These are phyloP conservation scores for Phylloboletellus chloephorus DNA, from an alignment of 1,284 basidiomycete genomes.

Conservation along the genomic window DNA sequence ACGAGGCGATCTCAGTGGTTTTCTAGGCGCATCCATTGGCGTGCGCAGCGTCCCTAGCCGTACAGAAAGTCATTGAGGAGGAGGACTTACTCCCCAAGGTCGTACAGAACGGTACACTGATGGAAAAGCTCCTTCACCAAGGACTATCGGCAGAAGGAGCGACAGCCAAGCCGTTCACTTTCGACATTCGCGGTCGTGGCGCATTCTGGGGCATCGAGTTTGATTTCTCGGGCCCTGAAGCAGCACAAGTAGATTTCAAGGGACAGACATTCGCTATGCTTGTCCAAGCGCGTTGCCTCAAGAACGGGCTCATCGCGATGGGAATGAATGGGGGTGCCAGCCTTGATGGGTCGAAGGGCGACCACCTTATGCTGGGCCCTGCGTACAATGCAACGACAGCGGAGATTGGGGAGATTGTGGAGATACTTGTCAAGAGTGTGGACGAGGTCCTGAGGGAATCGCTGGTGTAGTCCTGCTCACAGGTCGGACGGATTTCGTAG, in stretches of 20 bases:
- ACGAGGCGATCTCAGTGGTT: constrained; percentile 9
- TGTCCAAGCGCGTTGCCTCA: constrained; percentile 59
- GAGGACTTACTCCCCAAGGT: constrained; percentile 69
- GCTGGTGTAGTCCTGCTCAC: constrained; percentile 9
- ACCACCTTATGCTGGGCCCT: constrained; percentile 65
- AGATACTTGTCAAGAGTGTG: constrained; percentile 55
- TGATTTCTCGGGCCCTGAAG: constrained; percentile 48
- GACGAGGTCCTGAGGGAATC: constrained; percentile 52
- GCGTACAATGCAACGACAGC: constrained; percentile 68
- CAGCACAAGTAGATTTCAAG: constrained; percentile 44
- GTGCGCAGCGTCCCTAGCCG: constrained; percentile 74
- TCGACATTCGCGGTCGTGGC: constrained; percentile 74
- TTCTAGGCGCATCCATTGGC: constrained; percentile 63
- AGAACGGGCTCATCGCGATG: constrained; percentile 64
- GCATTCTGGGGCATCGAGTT: constrained; percentile 83
- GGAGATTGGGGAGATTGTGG: constrained; percentile 62
- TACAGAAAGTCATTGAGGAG: constrained; percentile 64
- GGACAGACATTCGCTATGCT: constrained; percentile 52
- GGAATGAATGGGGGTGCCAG: constrained; percentile 67
- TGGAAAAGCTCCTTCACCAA: constrained; percentile 51
- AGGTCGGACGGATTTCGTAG: constrained; percentile 1
- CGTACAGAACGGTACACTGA: constrained; percentile 55
- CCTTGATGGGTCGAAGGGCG: constrained; percentile 64
- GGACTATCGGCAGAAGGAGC: constrained; percentile 52
- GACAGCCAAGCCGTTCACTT: constrained; percentile 57